Conservation (phyloP, 2,329 filamentous ascomycete genomes). For the Penicillium decumbens region DNA sequence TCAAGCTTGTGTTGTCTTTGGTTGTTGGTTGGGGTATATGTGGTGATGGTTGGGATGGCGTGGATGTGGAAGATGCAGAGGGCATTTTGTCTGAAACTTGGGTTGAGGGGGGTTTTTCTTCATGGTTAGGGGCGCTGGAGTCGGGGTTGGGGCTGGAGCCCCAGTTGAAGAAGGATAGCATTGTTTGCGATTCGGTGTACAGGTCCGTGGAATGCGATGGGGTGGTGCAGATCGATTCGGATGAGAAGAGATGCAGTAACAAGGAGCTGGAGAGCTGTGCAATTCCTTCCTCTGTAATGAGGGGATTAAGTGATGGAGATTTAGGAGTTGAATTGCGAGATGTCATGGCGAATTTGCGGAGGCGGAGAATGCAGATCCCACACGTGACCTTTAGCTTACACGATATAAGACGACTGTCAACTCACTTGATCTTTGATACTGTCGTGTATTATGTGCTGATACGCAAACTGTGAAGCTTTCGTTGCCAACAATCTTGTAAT, state of each 20-base stretch:
- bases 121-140: background rate
- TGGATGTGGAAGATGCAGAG: conserved; percentile 5
- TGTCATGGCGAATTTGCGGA: conserved; percentile 10
- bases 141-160: conserved; percentile 19
- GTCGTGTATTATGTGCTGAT: too few relatives aligned
- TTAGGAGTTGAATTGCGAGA: background rate
- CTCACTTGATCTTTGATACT: background rate
- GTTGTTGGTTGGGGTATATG: conserved; percentile 11
- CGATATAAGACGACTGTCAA: background rate
- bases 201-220: background rate
- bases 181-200: conserved; percentile 7
- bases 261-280: too few relatives aligned
- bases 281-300: background rate
- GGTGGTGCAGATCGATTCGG: background rate
- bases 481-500: too few relatives aligned
- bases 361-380: conserved; percentile 13
- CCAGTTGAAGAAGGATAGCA: conserved; percentile 28
- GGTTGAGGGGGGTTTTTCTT: conserved; percentile 2
- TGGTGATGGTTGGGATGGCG: conserved; percentile 8
- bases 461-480: too few relatives aligned
- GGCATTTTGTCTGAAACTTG: background rate
- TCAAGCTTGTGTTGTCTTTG: conserved; percentile 29
- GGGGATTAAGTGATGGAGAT: background rate
- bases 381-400: conserved; percentile 5
- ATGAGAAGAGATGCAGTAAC: too few relatives aligned